phyloP scores from a whole-genome alignment of 176 grass and related monocot species.

The Phyllostachys edulis region DNA sequence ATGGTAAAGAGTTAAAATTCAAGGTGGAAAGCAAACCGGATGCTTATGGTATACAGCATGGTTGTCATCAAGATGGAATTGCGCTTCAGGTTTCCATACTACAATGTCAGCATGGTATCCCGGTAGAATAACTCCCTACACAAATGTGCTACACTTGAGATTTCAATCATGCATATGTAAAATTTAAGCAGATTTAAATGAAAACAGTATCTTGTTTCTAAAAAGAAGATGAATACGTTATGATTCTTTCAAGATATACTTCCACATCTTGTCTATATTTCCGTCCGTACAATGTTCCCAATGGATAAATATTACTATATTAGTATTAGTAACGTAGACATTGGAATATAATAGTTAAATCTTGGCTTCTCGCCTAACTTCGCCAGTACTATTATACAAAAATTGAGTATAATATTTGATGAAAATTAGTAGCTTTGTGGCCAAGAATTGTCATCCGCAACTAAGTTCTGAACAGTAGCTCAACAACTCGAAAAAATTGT shows the following conservation, averaged over 20 bases:
- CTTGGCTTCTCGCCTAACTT: background rate
- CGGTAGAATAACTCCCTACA: conserved; percentile 62
- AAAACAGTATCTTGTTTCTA: background rate
- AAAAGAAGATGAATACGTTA: background rate
- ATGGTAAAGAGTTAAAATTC: background rate
- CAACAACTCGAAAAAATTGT: background rate
- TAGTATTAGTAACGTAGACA: background rate
- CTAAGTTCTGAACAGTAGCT: background rate
- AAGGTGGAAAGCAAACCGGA: conserved; percentile 44
- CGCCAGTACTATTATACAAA: background rate
- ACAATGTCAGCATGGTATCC: conserved; percentile 91
- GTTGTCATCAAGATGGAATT: conserved; percentile 70
- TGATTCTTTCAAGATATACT: background rate
- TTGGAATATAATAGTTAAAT: background rate
- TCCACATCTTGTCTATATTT: background rate
- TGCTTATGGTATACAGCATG: conserved; percentile 87
- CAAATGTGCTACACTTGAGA: background rate
- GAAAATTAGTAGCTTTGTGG: background rate
- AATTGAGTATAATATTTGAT: background rate
- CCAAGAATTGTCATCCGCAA: background rate
- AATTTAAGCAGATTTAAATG: background rate
- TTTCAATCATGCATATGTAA: background rate
- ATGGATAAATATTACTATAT: background rate
- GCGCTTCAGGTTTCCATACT: conserved; percentile 80
- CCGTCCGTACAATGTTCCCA: background rate